A percentile compares a stretch with the other conserved stretches of the same genome.
phyloP scores from a whole-genome alignment of 306 rosid species.

The Dicorynia guianensis region DNA sequence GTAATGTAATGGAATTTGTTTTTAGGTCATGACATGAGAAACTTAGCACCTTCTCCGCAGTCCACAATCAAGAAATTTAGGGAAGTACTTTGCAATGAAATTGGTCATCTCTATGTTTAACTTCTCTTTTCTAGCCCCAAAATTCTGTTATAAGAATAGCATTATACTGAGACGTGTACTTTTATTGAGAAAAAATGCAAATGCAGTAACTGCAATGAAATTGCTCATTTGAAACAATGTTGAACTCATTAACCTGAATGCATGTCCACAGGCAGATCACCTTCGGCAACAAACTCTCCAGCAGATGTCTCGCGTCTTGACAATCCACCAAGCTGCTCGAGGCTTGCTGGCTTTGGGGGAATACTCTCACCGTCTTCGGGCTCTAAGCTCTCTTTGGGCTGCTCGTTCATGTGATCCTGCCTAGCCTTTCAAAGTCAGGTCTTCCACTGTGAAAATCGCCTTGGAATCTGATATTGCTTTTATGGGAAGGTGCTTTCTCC shows the following conservation, averaged over 20 bases:
- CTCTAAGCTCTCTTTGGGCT: constrained; percentile 80
- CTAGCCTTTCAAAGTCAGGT: constrained; percentile 15
- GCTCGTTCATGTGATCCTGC: constrained; percentile 57
- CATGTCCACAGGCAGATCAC: constrained; percentile 80
- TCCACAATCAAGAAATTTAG: background rate
- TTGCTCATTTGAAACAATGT: constrained; percentile 11
- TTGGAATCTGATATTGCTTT: constrained; percentile 13
- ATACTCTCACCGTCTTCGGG: constrained; percentile 75
- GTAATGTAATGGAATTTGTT: constrained; percentile 45
- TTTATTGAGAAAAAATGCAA: background rate
- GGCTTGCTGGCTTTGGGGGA: constrained; percentile 81
- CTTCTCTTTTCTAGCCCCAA: background rate
- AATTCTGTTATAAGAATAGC: background rate
- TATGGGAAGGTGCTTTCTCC: background rate
- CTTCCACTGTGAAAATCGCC: background rate
- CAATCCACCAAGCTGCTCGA: constrained; percentile 67
- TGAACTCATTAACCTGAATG: constrained; percentile 33
- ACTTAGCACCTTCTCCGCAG: background rate
- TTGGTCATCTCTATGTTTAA: too few species aligned
- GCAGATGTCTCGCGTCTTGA: constrained; percentile 67
- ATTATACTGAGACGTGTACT: background rate
- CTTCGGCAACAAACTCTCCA: constrained; percentile 76
- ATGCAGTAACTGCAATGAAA: background rate
- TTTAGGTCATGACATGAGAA: background rate
- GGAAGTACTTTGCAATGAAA: background rate